Evolutionary conservation across 139 green algal genomes (phyloP).

Genomic region (Spirogloea muscicola): DNA sequence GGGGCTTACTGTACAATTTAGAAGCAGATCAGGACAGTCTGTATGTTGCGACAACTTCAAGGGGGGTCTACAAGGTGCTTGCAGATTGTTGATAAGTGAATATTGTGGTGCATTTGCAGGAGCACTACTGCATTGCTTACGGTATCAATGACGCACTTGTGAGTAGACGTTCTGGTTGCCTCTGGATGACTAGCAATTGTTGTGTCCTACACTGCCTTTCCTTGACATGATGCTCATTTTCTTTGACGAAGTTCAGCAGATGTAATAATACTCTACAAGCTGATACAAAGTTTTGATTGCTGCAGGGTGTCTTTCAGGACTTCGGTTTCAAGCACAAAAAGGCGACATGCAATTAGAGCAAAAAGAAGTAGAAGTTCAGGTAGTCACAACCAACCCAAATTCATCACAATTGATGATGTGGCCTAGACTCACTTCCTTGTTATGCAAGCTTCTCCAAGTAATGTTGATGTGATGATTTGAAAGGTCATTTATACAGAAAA

Average conservation of each 20-base stretch:
- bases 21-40: background rate
- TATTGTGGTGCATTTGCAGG: slow-evolving; percentile 49
- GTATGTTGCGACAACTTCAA: slow-evolving; percentile 12
- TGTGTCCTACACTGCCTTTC: background rate
- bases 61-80: slow-evolving; percentile 16
- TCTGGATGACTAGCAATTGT: background rate
- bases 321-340: background rate
- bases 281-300: background rate
- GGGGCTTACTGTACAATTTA: slow-evolving; percentile 13
- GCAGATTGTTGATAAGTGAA: background rate
- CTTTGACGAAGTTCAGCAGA: background rate
- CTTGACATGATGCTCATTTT: background rate
- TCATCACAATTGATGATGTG: no score
- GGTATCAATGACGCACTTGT: slow-evolving; percentile 65
- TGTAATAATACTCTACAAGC: background rate
- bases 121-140: slow-evolving; percentile 80
- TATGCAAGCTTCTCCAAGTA: no score
- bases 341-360: no score
- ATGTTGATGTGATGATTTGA: no score
- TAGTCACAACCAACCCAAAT: no score
- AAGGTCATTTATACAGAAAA: no score
- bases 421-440: no score
- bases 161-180: background rate
- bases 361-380: no score
- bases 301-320: background rate